These are phyloP conservation scores for Fraxinus quadrangulata DNA, from an alignment of 257 asterid species.

Conservation along the genomic window DNA sequence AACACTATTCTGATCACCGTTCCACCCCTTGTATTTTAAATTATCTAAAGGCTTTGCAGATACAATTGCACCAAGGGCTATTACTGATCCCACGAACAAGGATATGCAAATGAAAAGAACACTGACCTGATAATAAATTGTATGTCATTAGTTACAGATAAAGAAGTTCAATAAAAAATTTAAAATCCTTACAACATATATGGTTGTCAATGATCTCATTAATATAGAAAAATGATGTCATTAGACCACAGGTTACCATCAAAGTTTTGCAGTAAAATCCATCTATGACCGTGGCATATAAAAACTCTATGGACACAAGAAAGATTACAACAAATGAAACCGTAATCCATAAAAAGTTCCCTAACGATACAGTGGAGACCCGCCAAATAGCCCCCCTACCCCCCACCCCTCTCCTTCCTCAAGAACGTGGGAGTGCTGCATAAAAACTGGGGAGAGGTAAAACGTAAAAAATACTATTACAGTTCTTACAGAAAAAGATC, in stretches of 20 bases:
- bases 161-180: slow-evolving; percentile 21
- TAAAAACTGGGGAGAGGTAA: background rate
- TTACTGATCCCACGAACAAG: slow-evolving; percentile 79
- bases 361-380: background rate
- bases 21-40: slow-evolving; percentile 78
- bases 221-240: background rate
- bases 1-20: slow-evolving; percentile 60
- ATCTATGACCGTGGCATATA: background rate
- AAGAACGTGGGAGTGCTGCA: background rate
- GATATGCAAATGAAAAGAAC: slow-evolving; percentile 71
- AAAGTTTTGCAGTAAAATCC: slow-evolving; percentile 3
- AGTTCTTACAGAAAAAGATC: background rate
- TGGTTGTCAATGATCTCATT: background rate
- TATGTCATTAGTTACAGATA: slow-evolving; percentile 20
- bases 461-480: background rate
- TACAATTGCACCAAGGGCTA: slow-evolving; percentile 91
- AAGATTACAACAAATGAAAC: too few relatives aligned
- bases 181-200: background rate
- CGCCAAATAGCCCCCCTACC: background rate
- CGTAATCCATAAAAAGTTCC: too few relatives aligned
- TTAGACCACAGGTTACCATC: slow-evolving; percentile 7
- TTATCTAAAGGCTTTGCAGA: slow-evolving; percentile 97
- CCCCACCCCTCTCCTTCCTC: background rate
- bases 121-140: slow-evolving; percentile 57
- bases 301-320: too few relatives aligned